phyloP scores from a whole-genome alignment of 164 flowering plant genomes.

The Chimonanthus praecox region DNA sequence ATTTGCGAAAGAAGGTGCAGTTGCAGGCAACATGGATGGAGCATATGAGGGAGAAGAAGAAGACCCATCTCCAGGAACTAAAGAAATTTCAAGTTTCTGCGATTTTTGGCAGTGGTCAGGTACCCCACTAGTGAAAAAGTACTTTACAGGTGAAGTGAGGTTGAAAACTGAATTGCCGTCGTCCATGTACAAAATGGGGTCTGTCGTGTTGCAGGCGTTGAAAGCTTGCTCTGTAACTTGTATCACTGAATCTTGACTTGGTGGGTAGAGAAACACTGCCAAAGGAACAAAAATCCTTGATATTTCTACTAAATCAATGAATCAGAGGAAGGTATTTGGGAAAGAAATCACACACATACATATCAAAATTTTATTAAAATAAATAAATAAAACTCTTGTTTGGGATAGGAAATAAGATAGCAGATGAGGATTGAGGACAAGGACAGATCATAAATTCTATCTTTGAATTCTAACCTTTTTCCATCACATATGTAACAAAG shows the following conservation, averaged over 20 bases:
- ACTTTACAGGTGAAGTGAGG: conserved; percentile 56
- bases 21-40: conserved; percentile 29
- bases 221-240: conserved; percentile 62
- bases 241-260: conserved; percentile 89
- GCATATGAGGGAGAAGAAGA: conserved; percentile 35
- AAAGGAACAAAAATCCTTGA: neutral
- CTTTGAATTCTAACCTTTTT: too few species aligned
- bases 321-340: neutral
- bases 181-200: conserved; percentile 73
- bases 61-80: conserved; percentile 51
- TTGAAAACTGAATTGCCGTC: conserved; percentile 87
- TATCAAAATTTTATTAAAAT: neutral
- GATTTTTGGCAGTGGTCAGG: conserved; percentile 66
- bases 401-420: neutral
- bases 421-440: too few species aligned
- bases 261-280: conserved; percentile 91
- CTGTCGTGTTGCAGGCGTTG: conserved; percentile 57
- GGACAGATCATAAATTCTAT: too few species aligned
- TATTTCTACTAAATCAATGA: neutral
- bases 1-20: conserved; percentile 62
- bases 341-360: neutral
- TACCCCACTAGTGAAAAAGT: conserved; percentile 79
- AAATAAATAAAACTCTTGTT: neutral
- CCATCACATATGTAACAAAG: too few species aligned
- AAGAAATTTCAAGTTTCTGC: conserved; percentile 68